Conservation (phyloP, 768 basidiomycete genomes). For the Pisolithus marmoratus region DNA sequence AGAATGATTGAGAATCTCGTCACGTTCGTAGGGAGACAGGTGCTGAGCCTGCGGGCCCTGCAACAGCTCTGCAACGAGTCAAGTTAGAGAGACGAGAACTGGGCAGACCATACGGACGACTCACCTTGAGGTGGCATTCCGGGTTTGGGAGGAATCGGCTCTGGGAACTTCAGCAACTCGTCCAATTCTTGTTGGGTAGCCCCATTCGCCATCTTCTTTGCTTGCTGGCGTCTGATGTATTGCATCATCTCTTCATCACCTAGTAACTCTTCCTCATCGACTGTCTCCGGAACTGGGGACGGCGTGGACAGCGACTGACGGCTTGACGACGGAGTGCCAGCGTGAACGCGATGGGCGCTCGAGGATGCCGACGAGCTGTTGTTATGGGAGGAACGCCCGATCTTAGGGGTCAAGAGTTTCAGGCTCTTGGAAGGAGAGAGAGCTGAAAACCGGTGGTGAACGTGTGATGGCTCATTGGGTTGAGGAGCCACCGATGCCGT, state of each 20-base stretch:
- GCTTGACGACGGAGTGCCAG: constrained; percentile 62
- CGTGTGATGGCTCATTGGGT: constrained; percentile 33
- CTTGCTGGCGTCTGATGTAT: constrained; percentile 86
- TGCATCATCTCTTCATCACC: constrained; percentile 98
- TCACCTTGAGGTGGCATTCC: constrained; percentile 67
- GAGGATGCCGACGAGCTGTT: constrained; percentile 31
- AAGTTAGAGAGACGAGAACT: constrained; percentile 5
- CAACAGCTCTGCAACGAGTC: constrained; percentile 46
- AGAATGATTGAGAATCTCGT: constrained; percentile 86
- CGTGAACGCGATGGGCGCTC: constrained; percentile 43
- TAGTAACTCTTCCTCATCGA: constrained; percentile 81
- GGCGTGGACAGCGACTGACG: constrained; percentile 77
- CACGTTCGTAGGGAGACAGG: constrained; percentile 83
- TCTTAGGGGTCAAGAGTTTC: constrained; percentile 77
- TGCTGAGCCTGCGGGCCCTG: constrained; percentile 60
- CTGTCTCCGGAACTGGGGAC: constrained; percentile 70
- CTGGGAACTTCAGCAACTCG: constrained; percentile 86
- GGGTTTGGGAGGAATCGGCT: constrained; percentile 68
- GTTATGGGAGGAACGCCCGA: constrained; percentile 48
- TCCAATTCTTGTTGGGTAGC: constrained; percentile 85
- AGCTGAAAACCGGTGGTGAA: constrained; percentile 69
- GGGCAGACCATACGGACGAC: constrained; percentile 20
- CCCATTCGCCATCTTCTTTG: constrained; percentile 79
- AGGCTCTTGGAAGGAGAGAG: constrained; percentile 81
- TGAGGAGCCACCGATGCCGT: constrained; percentile 48